A percentile compares a stretch with the other conserved stretches of the same genome.
These are phyloP conservation scores for Epithele typhae DNA, from an alignment of 768 basidiomycete genomes.

Conservation along the genomic window DNA sequence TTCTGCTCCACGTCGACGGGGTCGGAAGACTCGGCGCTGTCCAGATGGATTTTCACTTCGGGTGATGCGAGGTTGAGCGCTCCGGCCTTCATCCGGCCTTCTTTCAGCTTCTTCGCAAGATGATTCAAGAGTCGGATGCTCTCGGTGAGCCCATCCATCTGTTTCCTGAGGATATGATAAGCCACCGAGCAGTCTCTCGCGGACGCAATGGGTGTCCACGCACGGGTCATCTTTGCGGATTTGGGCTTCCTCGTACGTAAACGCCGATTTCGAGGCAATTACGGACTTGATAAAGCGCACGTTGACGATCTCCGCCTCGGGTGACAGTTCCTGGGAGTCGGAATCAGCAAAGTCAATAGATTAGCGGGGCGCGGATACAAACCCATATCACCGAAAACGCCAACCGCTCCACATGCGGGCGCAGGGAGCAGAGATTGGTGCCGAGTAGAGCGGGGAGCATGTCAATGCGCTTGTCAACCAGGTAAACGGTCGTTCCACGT, in stretches of 20 bases:
- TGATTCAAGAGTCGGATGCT: slow-evolving; percentile 86
- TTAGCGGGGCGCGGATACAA: slow-evolving; percentile 12
- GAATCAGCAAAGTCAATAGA: slow-evolving; percentile 3
- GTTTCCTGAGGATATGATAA: slow-evolving; percentile 42
- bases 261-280: slow-evolving; percentile 92
- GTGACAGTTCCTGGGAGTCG: slow-evolving; percentile 74
- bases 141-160: slow-evolving; percentile 75
- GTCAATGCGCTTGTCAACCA: slow-evolving; percentile 97
- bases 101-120: slow-evolving; percentile 82
- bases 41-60: slow-evolving; percentile 95
- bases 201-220: slow-evolving; percentile 25
- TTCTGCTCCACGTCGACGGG: slow-evolving; percentile 98
- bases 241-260: slow-evolving; percentile 97
- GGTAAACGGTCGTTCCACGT: slow-evolving; percentile 93
- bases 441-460: slow-evolving; percentile 94
- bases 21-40: slow-evolving; percentile 89
- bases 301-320: slow-evolving; percentile 84
- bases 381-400: slow-evolving; percentile 98
- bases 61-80: slow-evolving; percentile 97
- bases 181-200: neutral
- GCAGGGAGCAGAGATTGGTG: slow-evolving; percentile 90
- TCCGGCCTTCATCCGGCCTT: slow-evolving; percentile 88
- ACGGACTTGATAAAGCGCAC: slow-evolving; percentile 94
- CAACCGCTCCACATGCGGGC: slow-evolving; percentile 89
- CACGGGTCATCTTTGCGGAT: slow-evolving; percentile 88